These are phyloP conservation scores for Globisporangium paddicum DNA, from an alignment of 352 stramenopile genomes.

Conservation along the genomic window DNA sequence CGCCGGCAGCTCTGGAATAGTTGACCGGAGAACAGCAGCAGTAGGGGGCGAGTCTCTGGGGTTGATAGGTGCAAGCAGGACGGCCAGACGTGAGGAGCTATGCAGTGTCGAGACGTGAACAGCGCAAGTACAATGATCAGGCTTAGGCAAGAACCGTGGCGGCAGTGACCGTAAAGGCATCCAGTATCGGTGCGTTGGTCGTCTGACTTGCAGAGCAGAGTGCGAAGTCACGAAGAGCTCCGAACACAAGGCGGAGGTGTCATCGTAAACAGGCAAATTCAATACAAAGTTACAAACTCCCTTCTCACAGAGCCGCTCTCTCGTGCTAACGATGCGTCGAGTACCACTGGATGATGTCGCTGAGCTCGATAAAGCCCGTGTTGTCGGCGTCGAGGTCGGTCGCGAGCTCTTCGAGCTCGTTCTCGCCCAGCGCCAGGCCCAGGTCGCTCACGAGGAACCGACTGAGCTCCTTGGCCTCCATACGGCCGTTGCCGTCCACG, in stretches of 20 bases:
- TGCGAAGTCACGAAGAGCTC: neutral
- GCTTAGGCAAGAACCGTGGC: no score
- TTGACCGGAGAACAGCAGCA: neutral
- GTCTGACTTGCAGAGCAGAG: neutral
- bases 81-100: no score
- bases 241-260: no score
- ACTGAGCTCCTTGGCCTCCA: slow-evolving; percentile 69
- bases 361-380: slow-evolving; percentile 78
- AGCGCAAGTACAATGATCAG: neutral
- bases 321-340: slow-evolving; percentile 32
- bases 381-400: slow-evolving; percentile 67
- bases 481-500: slow-evolving; percentile 72
- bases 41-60: slow-evolving; percentile 1
- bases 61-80: slow-evolving; percentile 6
- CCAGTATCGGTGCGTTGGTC: no score
- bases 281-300: slow-evolving; percentile 14
- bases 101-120: no score
- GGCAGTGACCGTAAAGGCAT: neutral
- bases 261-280: slow-evolving; percentile 9
- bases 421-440: slow-evolving; percentile 43
- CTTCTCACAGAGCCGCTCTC: neutral
- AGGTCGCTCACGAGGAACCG: slow-evolving; percentile 68
- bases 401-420: slow-evolving; percentile 63
- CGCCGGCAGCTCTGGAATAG: slow-evolving; percentile 16
- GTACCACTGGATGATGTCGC: slow-evolving; percentile 83